phyloP scores from a whole-genome alignment of 805 yeast genomes.

The Saturnispora hagleri region DNA sequence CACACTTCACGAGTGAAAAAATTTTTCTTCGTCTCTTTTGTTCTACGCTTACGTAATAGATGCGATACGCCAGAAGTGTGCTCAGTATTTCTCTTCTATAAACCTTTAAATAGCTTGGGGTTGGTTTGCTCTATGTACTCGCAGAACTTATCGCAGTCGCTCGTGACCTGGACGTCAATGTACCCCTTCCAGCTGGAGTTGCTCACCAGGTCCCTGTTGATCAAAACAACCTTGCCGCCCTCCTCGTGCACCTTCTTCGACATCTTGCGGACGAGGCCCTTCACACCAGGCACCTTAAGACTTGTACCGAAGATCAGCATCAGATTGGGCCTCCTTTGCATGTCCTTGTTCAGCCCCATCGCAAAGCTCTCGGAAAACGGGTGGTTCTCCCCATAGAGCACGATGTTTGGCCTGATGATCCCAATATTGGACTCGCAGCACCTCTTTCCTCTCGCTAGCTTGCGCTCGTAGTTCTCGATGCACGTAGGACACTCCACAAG shows the following conservation, averaged over 20 bases:
- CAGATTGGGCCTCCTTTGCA: conserved; percentile 61
- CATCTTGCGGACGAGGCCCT: conserved; percentile 58
- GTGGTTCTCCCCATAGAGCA: conserved; percentile 89
- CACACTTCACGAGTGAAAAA: background rate
- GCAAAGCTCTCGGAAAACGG: conserved; percentile 79
- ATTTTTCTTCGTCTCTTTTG: background rate
- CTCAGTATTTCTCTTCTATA: background rate
- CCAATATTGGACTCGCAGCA: conserved; percentile 66
- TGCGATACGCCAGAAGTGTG: background rate
- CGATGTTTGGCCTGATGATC: conserved; percentile 76
- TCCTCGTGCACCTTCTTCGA: conserved; percentile 62
- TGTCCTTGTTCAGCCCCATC: conserved; percentile 55
- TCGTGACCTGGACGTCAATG: conserved; percentile 69
- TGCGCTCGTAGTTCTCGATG: conserved; percentile 40
- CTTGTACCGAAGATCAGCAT: conserved; percentile 91
- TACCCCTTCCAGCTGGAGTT: conserved; percentile 56
- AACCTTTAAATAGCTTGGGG: conserved; percentile 41
- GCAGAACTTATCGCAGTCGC: conserved; percentile 83
- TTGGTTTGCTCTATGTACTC: conserved; percentile 39
- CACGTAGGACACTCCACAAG: conserved; percentile 76
- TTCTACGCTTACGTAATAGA: background rate
- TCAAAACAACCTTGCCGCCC: conserved; percentile 69
- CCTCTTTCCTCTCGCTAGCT: conserved; percentile 66
- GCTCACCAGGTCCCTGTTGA: conserved; percentile 61
- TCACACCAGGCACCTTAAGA: conserved; percentile 83